Percentiles rank a stretch among this genome's conserved stretches.
phyloP scores from a whole-genome alignment of 192 early-diverging fungal species.

The Gonapodya sp. region DNA sequence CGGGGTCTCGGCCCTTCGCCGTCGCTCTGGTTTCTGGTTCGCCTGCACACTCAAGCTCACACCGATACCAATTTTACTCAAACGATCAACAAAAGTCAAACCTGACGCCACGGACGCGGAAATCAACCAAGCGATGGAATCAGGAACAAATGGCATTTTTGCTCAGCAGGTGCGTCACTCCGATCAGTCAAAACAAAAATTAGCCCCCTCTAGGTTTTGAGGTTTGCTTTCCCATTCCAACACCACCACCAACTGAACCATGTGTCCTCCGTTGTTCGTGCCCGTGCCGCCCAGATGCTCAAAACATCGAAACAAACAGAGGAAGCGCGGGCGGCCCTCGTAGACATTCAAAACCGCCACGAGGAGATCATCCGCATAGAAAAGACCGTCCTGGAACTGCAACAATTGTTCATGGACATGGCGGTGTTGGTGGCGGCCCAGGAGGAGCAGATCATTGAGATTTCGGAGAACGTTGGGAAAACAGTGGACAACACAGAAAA shows the following conservation, averaged over 20 bases:
- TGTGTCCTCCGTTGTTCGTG: constrained; percentile 4
- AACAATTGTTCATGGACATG: constrained; percentile 85
- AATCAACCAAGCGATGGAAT: constrained; percentile 58
- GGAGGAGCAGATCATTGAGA: constrained; percentile 59
- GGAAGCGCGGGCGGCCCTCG: constrained; percentile 61
- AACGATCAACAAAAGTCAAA: too few species aligned
- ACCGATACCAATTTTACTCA: too few species aligned
- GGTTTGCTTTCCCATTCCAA: not conserved
- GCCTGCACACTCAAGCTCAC: not conserved
- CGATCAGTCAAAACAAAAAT: too few species aligned
- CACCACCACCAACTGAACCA: too few species aligned
- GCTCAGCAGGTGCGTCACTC: not conserved
- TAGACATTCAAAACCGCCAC: constrained; percentile 77
- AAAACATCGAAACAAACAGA: constrained; percentile 36
- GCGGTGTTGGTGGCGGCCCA: constrained; percentile 68
- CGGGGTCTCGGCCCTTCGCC: not conserved
- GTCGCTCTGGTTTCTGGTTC: not conserved
- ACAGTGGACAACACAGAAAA: constrained; percentile 49
- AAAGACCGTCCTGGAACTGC: constrained; percentile 60
- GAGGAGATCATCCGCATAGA: constrained; percentile 82
- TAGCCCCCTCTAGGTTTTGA: not conserved
- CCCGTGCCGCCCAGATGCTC: constrained; percentile 8
- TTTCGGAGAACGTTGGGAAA: constrained; percentile 55
- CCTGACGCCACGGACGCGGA: constrained; percentile 68
- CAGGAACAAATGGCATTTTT: not conserved